Base-by-base conservation (phyloP, 768 basidiomycete species). In the Kwoniella sp. region DNA sequence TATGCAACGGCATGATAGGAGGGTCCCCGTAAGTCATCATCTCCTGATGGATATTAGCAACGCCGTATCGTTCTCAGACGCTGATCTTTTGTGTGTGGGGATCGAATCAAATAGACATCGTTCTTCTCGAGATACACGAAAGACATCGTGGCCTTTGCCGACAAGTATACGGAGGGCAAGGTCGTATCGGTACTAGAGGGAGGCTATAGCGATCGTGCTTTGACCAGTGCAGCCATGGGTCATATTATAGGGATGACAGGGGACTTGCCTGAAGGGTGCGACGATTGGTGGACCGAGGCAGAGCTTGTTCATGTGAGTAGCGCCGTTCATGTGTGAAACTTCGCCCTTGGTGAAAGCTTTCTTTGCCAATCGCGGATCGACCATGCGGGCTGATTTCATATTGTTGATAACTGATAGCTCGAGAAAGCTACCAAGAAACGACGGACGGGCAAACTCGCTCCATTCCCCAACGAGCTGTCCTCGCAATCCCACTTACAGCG, bases 1-100 rank as follows among this genome's bases (percentile, higher is more conserved):
- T 2, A 99, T 99, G 95, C 92, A 91, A 25, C 83, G 95, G 17
- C 94, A 99, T 75, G 85, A 86, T 37, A 87, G 92, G n/a, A 89
- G 88, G 65, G 91, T 97, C 0, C 94, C 94, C 0, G 77, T 74
- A 48, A 63, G 76, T 68, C 12, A 24, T n/a, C 40, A 19, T 22
- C 15, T 13, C 25, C 6, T 15, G 22, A 30, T 58, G 24, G 22
- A 17, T 26, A 13, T 12, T 44, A 40, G 9, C 7, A n/a, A 12
- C 24, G 2, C 6, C 22, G 33, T 9, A 55, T 55, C 8, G 36
- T 24, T 36, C 33, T 56, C n/a, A n/a, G 1, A 40, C 40, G 40
- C 3, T 44, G 40, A n/a, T n/a, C n/a, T n/a, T n/a, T 44, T 44
- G 40, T 33, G 33, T 33, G 33, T 33, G 33, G 5, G 7, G 17